These are phyloP conservation scores for Penicillium griseofulvum DNA, from an alignment of 2,329 filamentous ascomycete species.

Conservation along the genomic window DNA sequence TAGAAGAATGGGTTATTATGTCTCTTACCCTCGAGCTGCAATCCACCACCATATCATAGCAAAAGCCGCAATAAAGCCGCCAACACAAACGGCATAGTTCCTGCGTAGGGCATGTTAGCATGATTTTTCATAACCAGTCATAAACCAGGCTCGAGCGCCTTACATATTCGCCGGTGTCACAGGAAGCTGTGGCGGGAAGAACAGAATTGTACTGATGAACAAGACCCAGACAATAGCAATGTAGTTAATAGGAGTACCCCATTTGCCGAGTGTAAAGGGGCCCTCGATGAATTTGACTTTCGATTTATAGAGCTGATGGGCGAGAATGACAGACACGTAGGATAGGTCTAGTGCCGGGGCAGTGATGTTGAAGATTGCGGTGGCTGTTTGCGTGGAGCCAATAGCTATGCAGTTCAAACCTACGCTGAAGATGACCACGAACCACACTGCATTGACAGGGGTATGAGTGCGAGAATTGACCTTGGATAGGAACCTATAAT, in stretches of 20 bases:
- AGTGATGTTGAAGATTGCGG: slow-evolving; percentile 54
- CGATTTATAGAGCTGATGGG: slow-evolving; percentile 54
- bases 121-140: not conserved
- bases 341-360: slow-evolving; percentile 53
- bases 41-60: slow-evolving; percentile 51
- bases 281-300: slow-evolving; percentile 56
- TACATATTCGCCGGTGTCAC: slow-evolving; percentile 52
- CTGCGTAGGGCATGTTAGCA: slow-evolving; percentile 20
- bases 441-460: slow-evolving; percentile 63
- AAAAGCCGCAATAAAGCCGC: slow-evolving; percentile 49
- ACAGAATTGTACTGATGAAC: slow-evolving; percentile 62
- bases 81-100: slow-evolving; percentile 52
- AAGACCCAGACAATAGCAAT: slow-evolving; percentile 60
- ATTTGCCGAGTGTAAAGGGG: slow-evolving; percentile 57
- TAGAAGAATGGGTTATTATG: slow-evolving; percentile 14
- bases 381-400: slow-evolving; percentile 44
- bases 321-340: slow-evolving; percentile 61
- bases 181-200: slow-evolving; percentile 51
- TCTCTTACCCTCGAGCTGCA: slow-evolving; percentile 38
- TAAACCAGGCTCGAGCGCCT: slow-evolving; percentile 4
- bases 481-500: slow-evolving; percentile 49
- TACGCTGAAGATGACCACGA: slow-evolving; percentile 58
- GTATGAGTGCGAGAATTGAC: slow-evolving; percentile 56
- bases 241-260: slow-evolving; percentile 55
- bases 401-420: slow-evolving; percentile 51